These are phyloP conservation scores for Flaveria brownii DNA, from an alignment of 129 eudicot genomes.

Conservation along the genomic window DNA sequence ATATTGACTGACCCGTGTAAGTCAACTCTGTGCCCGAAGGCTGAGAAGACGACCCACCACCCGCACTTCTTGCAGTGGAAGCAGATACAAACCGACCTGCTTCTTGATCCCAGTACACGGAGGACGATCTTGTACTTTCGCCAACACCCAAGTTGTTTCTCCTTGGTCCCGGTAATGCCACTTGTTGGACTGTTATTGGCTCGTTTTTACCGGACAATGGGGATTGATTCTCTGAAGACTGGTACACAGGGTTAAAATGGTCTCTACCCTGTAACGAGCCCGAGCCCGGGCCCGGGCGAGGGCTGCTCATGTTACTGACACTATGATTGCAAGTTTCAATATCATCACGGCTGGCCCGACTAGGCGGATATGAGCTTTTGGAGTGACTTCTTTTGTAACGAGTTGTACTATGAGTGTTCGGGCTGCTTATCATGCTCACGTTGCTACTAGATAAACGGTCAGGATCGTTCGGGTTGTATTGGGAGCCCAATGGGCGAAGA, in stretches of 20 bases:
- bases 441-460: slow-evolving; percentile 70
- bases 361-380: slow-evolving; percentile 59
- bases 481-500: slow-evolving; percentile 58
- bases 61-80: slow-evolving; percentile 49
- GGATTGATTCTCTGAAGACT: slow-evolving; percentile 45
- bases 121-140: slow-evolving; percentile 57
- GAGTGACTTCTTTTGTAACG: slow-evolving; percentile 37
- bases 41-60: slow-evolving; percentile 38
- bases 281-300: slow-evolving; percentile 44
- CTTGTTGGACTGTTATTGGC: slow-evolving; percentile 40
- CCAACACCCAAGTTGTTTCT: slow-evolving; percentile 51
- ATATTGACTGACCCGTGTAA: slow-evolving; percentile 70
- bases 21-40: slow-evolving; percentile 70
- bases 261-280: slow-evolving; percentile 45
- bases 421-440: slow-evolving; percentile 65
- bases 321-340: slow-evolving; percentile 72
- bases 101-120: slow-evolving; percentile 94
- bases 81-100: slow-evolving; percentile 87
- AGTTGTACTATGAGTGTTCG: slow-evolving; percentile 43
- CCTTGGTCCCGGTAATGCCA: slow-evolving; percentile 42
- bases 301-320: slow-evolving; percentile 70
- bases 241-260: slow-evolving; percentile 58
- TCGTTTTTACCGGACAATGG: slow-evolving; percentile 52
- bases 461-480: slow-evolving; percentile 37
- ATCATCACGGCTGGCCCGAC: slow-evolving; percentile 78